Percentiles rank a stretch among this genome's conserved stretches.
Conservation (phyloP, 2,329 filamentous ascomycete species). For the Cladosporium sp. region DNA sequence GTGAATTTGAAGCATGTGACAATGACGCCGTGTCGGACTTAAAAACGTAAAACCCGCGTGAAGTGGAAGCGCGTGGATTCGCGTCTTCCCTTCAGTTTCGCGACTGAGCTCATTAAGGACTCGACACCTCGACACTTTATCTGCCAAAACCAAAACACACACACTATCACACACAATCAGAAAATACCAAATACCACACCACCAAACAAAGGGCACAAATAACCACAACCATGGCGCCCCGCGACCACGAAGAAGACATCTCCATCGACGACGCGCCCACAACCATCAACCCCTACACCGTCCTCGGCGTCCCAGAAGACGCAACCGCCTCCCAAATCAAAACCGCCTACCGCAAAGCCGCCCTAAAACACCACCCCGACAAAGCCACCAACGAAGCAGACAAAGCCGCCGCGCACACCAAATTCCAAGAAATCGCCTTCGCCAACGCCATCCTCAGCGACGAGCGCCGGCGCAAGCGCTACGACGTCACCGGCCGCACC, state of each 20-base stretch:
- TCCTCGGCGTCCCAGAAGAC: slow-evolving; percentile 69
- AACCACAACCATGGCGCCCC: slow-evolving; percentile 26
- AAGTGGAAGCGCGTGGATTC: slow-evolving; percentile 18
- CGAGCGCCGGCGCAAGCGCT: slow-evolving; percentile 74
- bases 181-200: slow-evolving; percentile 1
- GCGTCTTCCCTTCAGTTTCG: slow-evolving; percentile 16
- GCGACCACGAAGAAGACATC: slow-evolving; percentile 49
- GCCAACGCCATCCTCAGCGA: slow-evolving; percentile 93
- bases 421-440: slow-evolving; percentile 89
- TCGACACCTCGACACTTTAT: neutral
- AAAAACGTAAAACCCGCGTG: neutral
- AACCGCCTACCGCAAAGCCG: slow-evolving; percentile 85
- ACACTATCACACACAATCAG: neutral
- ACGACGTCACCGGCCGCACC: slow-evolving; percentile 88
- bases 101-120: slow-evolving; percentile 1
- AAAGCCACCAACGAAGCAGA: slow-evolving; percentile 53
- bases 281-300: slow-evolving; percentile 74
- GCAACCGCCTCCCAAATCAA: slow-evolving; percentile 82
- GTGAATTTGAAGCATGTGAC: slow-evolving; percentile 14
- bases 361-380: slow-evolving; percentile 78
- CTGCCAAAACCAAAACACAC: neutral
- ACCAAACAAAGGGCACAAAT: neutral
- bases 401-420: slow-evolving; percentile 72
- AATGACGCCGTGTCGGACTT: neutral
- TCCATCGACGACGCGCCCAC: slow-evolving; percentile 64